Evolutionary conservation across 768 basidiomycete species (phyloP).

Genomic region (Suillus sp.): DNA sequence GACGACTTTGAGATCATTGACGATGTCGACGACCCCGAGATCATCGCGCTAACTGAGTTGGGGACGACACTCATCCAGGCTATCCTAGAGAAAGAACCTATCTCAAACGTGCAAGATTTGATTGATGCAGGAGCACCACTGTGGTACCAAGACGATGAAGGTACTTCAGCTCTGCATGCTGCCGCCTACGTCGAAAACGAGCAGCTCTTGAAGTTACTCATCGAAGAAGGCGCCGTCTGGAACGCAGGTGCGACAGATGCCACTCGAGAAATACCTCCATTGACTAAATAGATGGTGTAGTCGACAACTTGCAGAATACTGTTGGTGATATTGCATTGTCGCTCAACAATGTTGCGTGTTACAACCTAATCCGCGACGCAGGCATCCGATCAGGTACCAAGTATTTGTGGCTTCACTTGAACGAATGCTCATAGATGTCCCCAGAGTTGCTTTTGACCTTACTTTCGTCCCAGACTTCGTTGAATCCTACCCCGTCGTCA

Average conservation of each 20-base stretch:
- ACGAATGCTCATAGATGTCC: conserved; percentile 14
- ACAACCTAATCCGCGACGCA: conserved; percentile 83
- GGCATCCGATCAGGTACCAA: conserved; percentile 84
- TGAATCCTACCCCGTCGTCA: conserved; percentile 29
- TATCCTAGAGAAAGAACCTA: conserved; percentile 52
- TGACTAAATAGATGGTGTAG: conserved; percentile 36
- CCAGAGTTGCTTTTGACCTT: conserved; percentile 73
- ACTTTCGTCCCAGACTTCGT: conserved; percentile 49
- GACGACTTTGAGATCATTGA: conserved; percentile 20
- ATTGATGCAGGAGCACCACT: conserved; percentile 73
- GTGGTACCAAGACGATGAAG: conserved; percentile 90
- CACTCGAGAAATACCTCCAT: neutral
- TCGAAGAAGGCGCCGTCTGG: conserved; percentile 89
- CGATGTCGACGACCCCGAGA: conserved; percentile 37
- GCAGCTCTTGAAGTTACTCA: conserved; percentile 62
- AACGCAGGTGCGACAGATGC: conserved; percentile 64
- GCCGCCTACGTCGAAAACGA: conserved; percentile 75
- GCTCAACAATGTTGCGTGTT: conserved; percentile 74
- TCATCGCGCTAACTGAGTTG: conserved; percentile 49
- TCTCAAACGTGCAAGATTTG: conserved; percentile 46
- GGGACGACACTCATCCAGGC: conserved; percentile 62
- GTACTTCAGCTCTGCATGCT: conserved; percentile 84
- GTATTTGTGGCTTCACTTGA: conserved; percentile 11
- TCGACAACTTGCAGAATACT: conserved; percentile 77
- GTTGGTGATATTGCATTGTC: conserved; percentile 91